Percentiles rank a stretch among this genome's conserved stretches.
Evolutionary conservation across 1,284 basidiomycete genomes (phyloP).

Genomic region (Cryptococcus wingfieldii): DNA sequence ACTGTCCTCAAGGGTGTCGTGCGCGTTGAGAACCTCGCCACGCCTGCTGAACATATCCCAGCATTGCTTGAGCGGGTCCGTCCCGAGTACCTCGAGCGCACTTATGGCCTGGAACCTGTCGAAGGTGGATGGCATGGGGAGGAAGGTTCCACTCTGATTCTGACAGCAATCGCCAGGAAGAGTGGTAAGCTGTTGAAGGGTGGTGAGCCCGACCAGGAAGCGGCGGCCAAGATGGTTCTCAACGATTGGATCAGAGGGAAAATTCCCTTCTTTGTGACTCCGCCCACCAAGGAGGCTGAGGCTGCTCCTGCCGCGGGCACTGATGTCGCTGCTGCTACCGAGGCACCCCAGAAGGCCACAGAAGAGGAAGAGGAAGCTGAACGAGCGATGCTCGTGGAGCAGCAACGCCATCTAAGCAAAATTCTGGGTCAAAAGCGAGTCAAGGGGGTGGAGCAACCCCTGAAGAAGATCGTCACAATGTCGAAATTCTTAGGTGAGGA

Average conservation of each 20-base stretch:
- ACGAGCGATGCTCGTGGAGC: constrained; percentile 39
- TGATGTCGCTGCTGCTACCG: constrained; percentile 8
- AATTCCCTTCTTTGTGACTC: constrained; percentile 52
- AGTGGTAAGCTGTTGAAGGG: constrained; percentile 89
- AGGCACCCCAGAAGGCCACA: constrained; percentile 20
- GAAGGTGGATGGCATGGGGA: constrained; percentile 55
- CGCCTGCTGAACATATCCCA: constrained; percentile 90
- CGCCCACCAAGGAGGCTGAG: constrained; percentile 49
- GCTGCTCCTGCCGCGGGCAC: not conserved
- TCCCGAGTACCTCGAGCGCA: constrained; percentile 85
- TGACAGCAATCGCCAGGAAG: constrained; percentile 81
- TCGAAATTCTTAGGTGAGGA: constrained; percentile 54
- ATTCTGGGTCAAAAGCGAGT: constrained; percentile 49
- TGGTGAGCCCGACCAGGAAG: constrained; percentile 89
- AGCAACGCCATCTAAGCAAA: constrained; percentile 45
- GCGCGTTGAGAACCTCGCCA: constrained; percentile 89
- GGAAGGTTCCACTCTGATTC: constrained; percentile 64
- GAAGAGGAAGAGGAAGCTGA: constrained; percentile 13
- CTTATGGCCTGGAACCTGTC: constrained; percentile 67
- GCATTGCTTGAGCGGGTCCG: constrained; percentile 83
- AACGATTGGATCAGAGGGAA: constrained; percentile 98
- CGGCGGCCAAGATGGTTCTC: constrained; percentile 89
- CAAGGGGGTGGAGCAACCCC: constrained; percentile 56
- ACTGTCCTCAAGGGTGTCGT: constrained; percentile 97
- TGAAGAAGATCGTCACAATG: constrained; percentile 56